Evolutionary conservation across 1,284 basidiomycete species (phyloP).

Genomic region (Cryptococcus sp.): DNA sequence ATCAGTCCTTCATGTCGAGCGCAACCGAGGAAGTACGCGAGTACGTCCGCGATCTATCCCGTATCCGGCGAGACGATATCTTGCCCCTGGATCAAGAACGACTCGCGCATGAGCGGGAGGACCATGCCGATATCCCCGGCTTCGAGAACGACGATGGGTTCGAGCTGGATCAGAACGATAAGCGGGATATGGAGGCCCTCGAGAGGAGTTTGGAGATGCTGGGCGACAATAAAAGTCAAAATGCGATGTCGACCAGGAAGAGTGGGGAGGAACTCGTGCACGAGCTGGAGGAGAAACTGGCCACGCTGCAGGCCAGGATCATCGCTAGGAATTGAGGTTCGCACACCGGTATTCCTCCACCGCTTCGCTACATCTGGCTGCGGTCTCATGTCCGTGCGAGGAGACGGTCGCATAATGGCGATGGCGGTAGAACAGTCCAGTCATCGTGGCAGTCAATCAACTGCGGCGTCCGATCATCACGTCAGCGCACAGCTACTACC

Average conservation of each 20-base stretch:
- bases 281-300: constrained; percentile 43
- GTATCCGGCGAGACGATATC: constrained; percentile 39
- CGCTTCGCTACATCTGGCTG: too few relatives aligned
- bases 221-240: constrained; percentile 15
- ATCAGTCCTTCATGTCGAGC: constrained; percentile 61
- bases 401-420: too few relatives aligned
- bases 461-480: too few relatives aligned
- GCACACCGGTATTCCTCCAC: too few relatives aligned
- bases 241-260: constrained; percentile 42
- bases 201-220: constrained; percentile 47
- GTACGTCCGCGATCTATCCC: constrained; percentile 54
- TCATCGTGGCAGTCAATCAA: too few relatives aligned
- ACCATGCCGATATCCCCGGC: constrained; percentile 22
- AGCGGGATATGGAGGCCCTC: constrained; percentile 56
- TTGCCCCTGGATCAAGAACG: constrained; percentile 47
- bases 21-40: constrained; percentile 65
- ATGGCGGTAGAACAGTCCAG: too few relatives aligned
- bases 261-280: constrained; percentile 56
- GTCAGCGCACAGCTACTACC: too few relatives aligned
- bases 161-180: constrained; percentile 61
- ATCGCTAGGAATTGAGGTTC: too few relatives aligned
- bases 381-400: too few relatives aligned
- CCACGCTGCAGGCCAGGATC: constrained; percentile 54
- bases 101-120: constrained; percentile 44
- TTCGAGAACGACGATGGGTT: constrained; percentile 59